Evolutionary conservation across 176 grass and related monocot genomes (phyloP).

Genomic region (Oryza nivara): DNA sequence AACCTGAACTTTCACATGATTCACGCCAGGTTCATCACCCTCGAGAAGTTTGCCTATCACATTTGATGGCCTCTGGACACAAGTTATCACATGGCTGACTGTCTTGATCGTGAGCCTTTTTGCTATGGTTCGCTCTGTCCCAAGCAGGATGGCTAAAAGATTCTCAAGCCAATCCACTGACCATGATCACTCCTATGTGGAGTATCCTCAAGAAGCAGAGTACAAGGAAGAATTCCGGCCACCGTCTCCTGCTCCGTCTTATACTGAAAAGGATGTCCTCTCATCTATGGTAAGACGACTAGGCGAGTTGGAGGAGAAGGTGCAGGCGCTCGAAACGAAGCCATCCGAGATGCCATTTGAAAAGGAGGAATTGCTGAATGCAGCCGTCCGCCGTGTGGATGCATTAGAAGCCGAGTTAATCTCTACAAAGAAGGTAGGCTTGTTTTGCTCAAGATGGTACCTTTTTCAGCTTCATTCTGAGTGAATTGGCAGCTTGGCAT

Average conservation of each 20-base stretch:
- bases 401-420: conserved; percentile 97
- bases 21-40: conserved; percentile 46
- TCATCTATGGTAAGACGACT: conserved; percentile 71
- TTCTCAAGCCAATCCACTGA: conserved; percentile 54
- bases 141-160: conserved; percentile 65
- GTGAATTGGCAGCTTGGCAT: background rate
- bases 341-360: conserved; percentile 89
- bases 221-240: conserved; percentile 85
- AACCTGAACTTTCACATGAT: conserved; percentile 37
- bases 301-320: conserved; percentile 84
- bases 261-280: conserved; percentile 72
- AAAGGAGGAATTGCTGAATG: conserved; percentile 93
- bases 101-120: conserved; percentile 75
- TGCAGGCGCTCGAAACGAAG: conserved; percentile 79
- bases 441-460: conserved; percentile 17
- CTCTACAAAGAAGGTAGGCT: conserved; percentile 86
- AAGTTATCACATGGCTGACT: conserved; percentile 66
- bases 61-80: conserved; percentile 49
- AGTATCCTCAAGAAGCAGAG: conserved; percentile 59
- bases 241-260: conserved; percentile 84
- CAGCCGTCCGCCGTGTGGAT: conserved; percentile 82
- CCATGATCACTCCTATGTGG: conserved; percentile 46
- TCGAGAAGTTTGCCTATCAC: conserved; percentile 39
- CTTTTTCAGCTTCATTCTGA: conserved; percentile 1
- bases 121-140: conserved; percentile 56